Conservation (phyloP, 768 basidiomycete genomes). For the Cyathus striatus region DNA sequence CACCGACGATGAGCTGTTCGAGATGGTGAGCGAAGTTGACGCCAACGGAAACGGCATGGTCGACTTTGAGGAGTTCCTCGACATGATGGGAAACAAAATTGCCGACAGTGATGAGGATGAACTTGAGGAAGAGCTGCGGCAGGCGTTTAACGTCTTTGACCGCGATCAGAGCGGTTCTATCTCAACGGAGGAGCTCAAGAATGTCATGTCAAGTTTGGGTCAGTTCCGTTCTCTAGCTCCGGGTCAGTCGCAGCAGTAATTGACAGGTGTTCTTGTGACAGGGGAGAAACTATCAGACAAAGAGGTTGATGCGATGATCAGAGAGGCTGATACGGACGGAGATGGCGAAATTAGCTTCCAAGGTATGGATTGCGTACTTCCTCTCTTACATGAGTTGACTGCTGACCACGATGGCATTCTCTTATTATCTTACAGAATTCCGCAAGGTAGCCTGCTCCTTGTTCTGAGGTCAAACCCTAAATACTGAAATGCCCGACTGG, state of each 20-base stretch:
- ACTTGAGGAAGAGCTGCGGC: constrained; percentile 93
- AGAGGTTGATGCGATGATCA: constrained; percentile 89
- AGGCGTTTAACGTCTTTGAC: constrained; percentile 97
- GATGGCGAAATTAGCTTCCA: constrained; percentile 82
- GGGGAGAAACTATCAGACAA: constrained; percentile 73
- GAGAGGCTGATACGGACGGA: constrained; percentile 81
- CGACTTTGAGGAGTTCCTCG: constrained; percentile 78
- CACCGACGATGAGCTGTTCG: constrained; percentile 81
- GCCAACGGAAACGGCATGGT: constrained; percentile 81
- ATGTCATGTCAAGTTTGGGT: constrained; percentile 92
- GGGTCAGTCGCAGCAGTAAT: neutral
- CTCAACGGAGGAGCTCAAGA: constrained; percentile 77
- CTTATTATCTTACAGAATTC: constrained; percentile 1
- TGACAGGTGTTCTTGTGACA: constrained; percentile 11
- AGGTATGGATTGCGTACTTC: constrained; percentile 32
- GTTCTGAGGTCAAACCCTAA: neutral
- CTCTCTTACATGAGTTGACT: neutral
- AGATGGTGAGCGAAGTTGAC: constrained; percentile 85
- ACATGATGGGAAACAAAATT: constrained; percentile 78
- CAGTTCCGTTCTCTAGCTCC: constrained; percentile 12
- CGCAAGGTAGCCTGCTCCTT: neutral
- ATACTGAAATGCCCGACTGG: neutral
- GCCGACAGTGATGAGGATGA: constrained; percentile 66
- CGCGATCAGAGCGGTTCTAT: constrained; percentile 94
- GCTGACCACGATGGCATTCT: neutral